Base-by-base conservation (phyloP, 345 rosid genomes). In the Gossypium australe region DNA sequence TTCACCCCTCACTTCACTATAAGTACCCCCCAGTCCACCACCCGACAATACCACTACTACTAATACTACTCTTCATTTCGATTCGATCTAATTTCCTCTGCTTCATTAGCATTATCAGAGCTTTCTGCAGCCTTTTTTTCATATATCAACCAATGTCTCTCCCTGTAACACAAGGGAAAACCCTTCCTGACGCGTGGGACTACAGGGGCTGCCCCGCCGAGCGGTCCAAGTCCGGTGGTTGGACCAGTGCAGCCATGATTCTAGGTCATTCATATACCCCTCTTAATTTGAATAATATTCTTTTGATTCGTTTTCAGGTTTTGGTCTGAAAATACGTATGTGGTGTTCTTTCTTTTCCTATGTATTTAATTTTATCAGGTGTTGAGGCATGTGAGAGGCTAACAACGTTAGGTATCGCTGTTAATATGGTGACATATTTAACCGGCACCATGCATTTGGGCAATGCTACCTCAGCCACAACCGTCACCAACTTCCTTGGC, bases 391-490 rank as follows among this genome's bases (percentile, higher is more conserved):
- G 86, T 70, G 98, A 95, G 88, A 86, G 99, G 84, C 83, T 95
- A 20, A 95, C 99, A 4, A 95, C 97, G 49, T 88, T 95, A 6
- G 99, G 99, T 29, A 93, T 95, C 18, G 99, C 92, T 2, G 98
- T 95, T 55, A 95, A 95, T 67, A 75, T 95, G 81, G 99, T 95
- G 81, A 95, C 98, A 3, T 95, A 95, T 80, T 41, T 92, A 87
- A 95, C 96, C 22, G 90, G 84, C 2, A 91, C 93, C 66, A 92
- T 95, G 99, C 98, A 95, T 80, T 70, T 95, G 56, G 89, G 93
- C 67, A 95, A 89, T 85, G 97, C 99, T 44, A 75, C 87, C 27
- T 83, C 97, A 4, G 99, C 99, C 52, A 95, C 90, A 84, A 85
- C 84, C 53, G 94, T 90, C 76, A 95, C 98, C 72, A 91, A 95